Conservation (phyloP, 495 filamentous ascomycete genomes). For the Daldinia decipiens region DNA sequence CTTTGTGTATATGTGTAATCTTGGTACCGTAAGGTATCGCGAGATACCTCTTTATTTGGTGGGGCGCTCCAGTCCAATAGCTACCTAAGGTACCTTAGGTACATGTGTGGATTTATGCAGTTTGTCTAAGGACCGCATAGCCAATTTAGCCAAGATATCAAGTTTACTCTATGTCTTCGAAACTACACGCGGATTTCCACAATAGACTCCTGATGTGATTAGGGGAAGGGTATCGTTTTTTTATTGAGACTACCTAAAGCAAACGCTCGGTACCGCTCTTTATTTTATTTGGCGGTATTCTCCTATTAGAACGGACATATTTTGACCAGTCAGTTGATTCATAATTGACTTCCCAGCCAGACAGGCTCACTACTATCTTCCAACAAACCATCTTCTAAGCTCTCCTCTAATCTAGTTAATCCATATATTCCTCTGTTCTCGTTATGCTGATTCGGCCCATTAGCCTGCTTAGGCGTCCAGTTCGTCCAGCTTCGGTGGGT, state of each 20-base stretch:
- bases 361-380: background rate
- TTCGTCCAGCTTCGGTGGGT: conserved; percentile 19
- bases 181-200: too few relatives aligned
- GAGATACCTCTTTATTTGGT: too few relatives aligned
- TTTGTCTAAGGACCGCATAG: background rate
- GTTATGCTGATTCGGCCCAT: background rate
- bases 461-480: background rate
- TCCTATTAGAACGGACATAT: background rate
- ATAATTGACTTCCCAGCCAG: background rate
- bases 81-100: too few relatives aligned
- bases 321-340: background rate
- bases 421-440: background rate
- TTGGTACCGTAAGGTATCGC: background rate
- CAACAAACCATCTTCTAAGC: background rate
- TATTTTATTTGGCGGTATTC: too few relatives aligned
- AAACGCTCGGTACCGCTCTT: too few relatives aligned
- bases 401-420: background rate
- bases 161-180: too few relatives aligned
- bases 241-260: too few relatives aligned
- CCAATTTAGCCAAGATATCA: background rate
- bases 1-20: background rate
- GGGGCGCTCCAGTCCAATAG: too few relatives aligned
- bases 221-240: too few relatives aligned
- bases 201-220: too few relatives aligned
- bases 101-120: background rate